phyloP scores from a whole-genome alignment of 495 filamentous ascomycete species.

The Parmelia sp. region DNA sequence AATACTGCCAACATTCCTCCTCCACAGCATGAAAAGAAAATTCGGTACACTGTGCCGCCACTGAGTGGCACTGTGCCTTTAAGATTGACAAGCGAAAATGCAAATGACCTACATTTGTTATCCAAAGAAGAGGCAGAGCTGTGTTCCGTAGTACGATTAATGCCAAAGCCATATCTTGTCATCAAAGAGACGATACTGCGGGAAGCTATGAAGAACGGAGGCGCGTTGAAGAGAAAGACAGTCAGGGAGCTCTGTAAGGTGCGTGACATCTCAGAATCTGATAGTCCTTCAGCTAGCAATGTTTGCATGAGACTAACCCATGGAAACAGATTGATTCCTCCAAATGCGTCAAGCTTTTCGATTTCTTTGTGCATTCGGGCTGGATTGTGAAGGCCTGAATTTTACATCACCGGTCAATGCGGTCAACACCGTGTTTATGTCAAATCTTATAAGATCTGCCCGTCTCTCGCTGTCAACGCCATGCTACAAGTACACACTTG shows the following conservation, averaged over 20 bases:
- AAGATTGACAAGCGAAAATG: slow-evolving; percentile 65
- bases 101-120: slow-evolving; percentile 79
- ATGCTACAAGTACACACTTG: not conserved
- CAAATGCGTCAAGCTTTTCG: slow-evolving; percentile 69
- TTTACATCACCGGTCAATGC: not conserved
- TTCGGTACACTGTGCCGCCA: slow-evolving; percentile 41
- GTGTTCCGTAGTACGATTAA: slow-evolving; percentile 71
- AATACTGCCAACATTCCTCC: slow-evolving; percentile 37
- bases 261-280: slow-evolving; percentile 20
- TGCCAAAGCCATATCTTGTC: slow-evolving; percentile 88
- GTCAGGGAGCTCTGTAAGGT: slow-evolving; percentile 65
- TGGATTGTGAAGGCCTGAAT: slow-evolving; percentile 71
- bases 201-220: slow-evolving; percentile 82
- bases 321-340: slow-evolving; percentile 52
- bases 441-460: not conserved
- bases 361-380: slow-evolving; percentile 88
- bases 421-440: not conserved
- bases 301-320: slow-evolving; percentile 18
- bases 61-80: slow-evolving; percentile 57
- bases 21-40: slow-evolving; percentile 32
- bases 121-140: slow-evolving; percentile 77
- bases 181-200: slow-evolving; percentile 86
- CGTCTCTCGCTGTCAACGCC: not conserved
- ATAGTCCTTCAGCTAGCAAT: not conserved
- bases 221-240: slow-evolving; percentile 82